Conservation (phyloP, 345 rosid species). For the Salix arbutifolia region DNA sequence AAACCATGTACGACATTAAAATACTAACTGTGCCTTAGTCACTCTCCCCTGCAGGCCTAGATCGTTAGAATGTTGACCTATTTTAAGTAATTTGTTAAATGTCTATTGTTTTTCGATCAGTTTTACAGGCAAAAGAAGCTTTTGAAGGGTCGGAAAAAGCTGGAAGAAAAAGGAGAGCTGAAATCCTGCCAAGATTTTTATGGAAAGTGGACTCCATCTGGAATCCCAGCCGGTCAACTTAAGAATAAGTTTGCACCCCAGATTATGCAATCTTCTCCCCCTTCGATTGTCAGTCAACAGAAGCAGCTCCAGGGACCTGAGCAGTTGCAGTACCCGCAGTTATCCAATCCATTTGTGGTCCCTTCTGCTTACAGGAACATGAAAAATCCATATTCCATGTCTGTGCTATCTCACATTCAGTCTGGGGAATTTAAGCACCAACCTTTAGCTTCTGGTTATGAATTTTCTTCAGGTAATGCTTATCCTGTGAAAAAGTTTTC, state of each 20-base stretch:
- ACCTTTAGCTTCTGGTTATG: conserved; percentile 44
- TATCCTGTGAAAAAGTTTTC: conserved; percentile 33
- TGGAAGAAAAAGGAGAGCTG: conserved; percentile 39
- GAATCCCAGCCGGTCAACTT: conserved; percentile 30
- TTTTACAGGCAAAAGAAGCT: conserved; percentile 46
- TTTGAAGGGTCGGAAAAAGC: conserved; percentile 37
- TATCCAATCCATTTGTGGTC: conserved; percentile 40
- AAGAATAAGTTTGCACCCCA: conserved; percentile 39
- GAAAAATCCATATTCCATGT: conserved; percentile 54
- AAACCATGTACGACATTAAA: neutral
- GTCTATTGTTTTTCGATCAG: conserved; percentile 27
- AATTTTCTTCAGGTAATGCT: conserved; percentile 40
- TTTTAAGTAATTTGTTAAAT: neutral
- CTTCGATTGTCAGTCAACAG: conserved; percentile 43
- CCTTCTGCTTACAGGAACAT: conserved; percentile 47
- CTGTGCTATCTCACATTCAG: conserved; percentile 46
- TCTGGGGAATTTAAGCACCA: conserved; percentile 45
- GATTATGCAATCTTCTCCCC: conserved; percentile 26
- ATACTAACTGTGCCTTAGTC: neutral
- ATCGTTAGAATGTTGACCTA: neutral
- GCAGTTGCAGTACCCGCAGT: conserved; percentile 44
- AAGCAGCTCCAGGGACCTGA: conserved; percentile 50
- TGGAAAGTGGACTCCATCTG: conserved; percentile 44
- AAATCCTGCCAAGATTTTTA: conserved; percentile 35
- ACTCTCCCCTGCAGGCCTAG: neutral